A percentile compares a stretch with the other conserved stretches of the same genome.
Evolutionary conservation across 805 yeast genomes (phyloP).

Genomic region (Cyberlindnera maritima): DNA sequence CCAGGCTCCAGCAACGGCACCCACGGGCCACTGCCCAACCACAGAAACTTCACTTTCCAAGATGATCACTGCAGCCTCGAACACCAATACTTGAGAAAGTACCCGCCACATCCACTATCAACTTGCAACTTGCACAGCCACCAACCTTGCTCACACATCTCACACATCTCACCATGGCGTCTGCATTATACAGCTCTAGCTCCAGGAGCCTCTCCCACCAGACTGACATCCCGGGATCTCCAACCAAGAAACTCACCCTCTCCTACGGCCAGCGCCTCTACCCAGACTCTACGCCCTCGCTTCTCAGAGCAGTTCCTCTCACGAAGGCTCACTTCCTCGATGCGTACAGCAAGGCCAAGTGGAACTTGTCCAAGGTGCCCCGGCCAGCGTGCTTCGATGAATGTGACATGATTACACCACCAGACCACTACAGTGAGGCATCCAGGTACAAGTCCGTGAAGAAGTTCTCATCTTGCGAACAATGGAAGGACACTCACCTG

Average conservation of each 20-base stretch:
- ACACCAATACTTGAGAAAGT: not conserved
- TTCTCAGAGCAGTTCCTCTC: conserved; percentile 32
- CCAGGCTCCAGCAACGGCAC: too few relatives aligned
- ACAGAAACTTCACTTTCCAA: not conserved
- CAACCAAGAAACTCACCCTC: not conserved
- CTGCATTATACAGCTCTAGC: not conserved
- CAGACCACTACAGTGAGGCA: conserved; percentile 52
- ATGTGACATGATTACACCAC: conserved; percentile 54
- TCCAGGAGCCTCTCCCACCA: not conserved
- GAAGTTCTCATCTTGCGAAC: conserved; percentile 36
- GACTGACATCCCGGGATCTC: not conserved
- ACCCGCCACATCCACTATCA: too few relatives aligned
- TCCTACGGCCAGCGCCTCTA: conserved; percentile 11
- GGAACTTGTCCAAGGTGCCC: conserved; percentile 52
- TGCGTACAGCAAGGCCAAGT: conserved; percentile 51
- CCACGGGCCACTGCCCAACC: too few relatives aligned
- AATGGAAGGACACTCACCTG: conserved; percentile 45
- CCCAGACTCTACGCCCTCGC: conserved; percentile 10
- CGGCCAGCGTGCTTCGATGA: conserved; percentile 53
- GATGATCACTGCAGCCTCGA: not conserved
- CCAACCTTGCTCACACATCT: too few relatives aligned
- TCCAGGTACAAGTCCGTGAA: conserved; percentile 44
- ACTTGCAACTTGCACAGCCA: not conserved
- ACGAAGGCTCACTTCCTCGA: conserved; percentile 56
- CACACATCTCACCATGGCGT: not conserved